Percentiles rank a stretch among this genome's conserved stretches.
Conservation (phyloP, 371 early-diverging fungal genomes). For the Mortierella sp. region DNA sequence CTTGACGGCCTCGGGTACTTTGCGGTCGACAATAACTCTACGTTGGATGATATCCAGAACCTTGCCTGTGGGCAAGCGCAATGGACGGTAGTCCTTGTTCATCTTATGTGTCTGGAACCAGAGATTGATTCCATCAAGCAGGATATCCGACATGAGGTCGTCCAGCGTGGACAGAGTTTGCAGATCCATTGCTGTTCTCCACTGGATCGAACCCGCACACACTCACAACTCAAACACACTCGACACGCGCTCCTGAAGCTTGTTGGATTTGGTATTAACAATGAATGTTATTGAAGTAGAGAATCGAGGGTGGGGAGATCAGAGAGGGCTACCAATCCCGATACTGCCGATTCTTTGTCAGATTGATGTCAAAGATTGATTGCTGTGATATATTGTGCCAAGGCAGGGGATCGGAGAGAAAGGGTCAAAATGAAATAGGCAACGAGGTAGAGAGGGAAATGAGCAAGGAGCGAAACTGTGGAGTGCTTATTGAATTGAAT, state of each 20-base stretch:
- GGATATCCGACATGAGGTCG: constrained; percentile 77
- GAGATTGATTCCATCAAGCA: constrained; percentile 73
- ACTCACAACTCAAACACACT: constrained; percentile 3
- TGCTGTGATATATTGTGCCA: background rate
- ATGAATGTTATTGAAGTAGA: background rate
- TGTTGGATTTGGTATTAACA: background rate
- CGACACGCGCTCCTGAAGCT: background rate
- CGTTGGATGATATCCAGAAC: constrained; percentile 68
- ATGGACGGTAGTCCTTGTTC: constrained; percentile 56
- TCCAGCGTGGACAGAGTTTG: constrained; percentile 75
- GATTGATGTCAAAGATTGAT: background rate
- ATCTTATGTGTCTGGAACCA: constrained; percentile 81
- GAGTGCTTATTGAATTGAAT: too few species aligned
- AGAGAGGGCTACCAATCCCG: background rate
- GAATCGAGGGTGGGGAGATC: background rate
- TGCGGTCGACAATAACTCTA: constrained; percentile 59
- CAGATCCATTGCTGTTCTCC: constrained; percentile 57
- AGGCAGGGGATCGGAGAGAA: background rate
- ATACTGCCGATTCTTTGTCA: background rate
- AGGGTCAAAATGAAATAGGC: background rate
- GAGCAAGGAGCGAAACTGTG: background rate
- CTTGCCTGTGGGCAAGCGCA: constrained; percentile 28
- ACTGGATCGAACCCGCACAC: background rate
- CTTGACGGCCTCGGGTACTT: constrained; percentile 61
- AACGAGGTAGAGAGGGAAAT: background rate